These are phyloP conservation scores for Uronychia setigera DNA, from an alignment of 73 alveolate species.

Conservation along the genomic window DNA sequence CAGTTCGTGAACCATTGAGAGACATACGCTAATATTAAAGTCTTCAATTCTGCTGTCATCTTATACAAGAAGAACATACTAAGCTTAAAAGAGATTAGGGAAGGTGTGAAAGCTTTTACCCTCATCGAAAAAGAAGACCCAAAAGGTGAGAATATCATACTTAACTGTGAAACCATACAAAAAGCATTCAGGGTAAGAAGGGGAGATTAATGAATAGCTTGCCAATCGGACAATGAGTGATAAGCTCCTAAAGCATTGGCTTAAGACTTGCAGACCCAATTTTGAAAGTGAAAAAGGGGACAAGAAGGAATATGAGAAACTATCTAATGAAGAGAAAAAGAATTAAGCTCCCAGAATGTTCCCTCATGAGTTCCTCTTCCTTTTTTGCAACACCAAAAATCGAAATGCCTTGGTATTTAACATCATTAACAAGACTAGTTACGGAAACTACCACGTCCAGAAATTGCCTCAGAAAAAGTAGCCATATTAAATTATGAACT, in stretches of 20 bases:
- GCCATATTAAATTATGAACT: not conserved
- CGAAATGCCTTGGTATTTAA: not conserved
- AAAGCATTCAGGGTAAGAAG: constrained; percentile 31
- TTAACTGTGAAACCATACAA: constrained; percentile 14
- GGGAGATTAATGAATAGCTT: not conserved
- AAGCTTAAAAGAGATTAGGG: constrained; percentile 36
- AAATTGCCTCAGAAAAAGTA: not conserved
- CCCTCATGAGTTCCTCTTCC: constrained; percentile 58
- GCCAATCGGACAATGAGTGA: constrained; percentile 39
- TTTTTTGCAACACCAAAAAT: constrained; percentile 26
- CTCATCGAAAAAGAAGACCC: constrained; percentile 32
- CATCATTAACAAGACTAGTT: not conserved
- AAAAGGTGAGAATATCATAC: constrained; percentile 26
- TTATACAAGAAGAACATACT: constrained; percentile 11
- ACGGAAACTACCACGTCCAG: constrained; percentile 3
- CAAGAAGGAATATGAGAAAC: constrained; percentile 7
- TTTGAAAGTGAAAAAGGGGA: constrained; percentile 19
- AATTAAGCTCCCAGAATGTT: constrained; percentile 28
- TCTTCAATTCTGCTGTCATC: constrained; percentile 23
- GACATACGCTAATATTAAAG: constrained; percentile 44
- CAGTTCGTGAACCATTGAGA: constrained; percentile 36
- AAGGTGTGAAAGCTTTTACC: constrained; percentile 41
- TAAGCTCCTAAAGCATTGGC: constrained; percentile 32
- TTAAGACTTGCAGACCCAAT: constrained; percentile 27
- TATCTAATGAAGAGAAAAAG: not conserved